A percentile compares a stretch with the other conserved stretches of the same genome.
These are phyloP conservation scores for Tetrahymena malaccensis DNA, from an alignment of 73 alveolate species.

Conservation along the genomic window DNA sequence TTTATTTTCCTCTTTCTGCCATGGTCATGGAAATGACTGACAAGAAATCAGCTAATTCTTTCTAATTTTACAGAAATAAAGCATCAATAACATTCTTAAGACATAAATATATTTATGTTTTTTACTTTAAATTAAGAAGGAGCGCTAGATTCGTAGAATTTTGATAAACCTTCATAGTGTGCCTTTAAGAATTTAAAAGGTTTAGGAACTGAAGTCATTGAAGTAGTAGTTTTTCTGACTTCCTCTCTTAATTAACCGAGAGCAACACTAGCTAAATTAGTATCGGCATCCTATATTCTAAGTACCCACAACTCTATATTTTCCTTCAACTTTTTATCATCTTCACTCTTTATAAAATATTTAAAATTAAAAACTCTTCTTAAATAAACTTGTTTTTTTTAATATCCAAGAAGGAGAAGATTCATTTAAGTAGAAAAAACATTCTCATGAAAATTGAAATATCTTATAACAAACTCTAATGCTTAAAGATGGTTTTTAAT, in stretches of 20 bases:
- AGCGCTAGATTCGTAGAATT: constrained; percentile 46
- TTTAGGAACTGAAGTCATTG: constrained; percentile 96
- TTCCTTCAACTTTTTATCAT: neutral
- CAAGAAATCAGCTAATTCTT: constrained; percentile 71
- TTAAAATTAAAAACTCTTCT: neutral
- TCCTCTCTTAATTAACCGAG: constrained; percentile 57
- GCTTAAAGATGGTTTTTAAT: neutral
- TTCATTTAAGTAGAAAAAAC: neutral
- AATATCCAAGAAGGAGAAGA: neutral
- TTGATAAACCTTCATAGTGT: constrained; percentile 61
- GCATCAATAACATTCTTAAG: constrained; percentile 12
- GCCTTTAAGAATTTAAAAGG: constrained; percentile 85
- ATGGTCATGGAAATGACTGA: constrained; percentile 84
- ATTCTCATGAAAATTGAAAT: no score
- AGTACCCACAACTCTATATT: neutral
- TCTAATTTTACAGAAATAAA: constrained; percentile 2
- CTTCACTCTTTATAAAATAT: neutral
- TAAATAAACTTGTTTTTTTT: neutral
- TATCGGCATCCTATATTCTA: neutral
- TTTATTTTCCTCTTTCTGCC: constrained; percentile 66
- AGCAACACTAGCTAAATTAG: neutral
- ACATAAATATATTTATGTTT: neutral
- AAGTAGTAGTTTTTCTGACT: constrained; percentile 84
- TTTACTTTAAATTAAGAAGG: constrained; percentile 57
- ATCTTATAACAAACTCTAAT: no score